Percentiles rank a stretch among this genome's conserved stretches.
Evolutionary conservation across 495 filamentous ascomycete genomes (phyloP).

Genomic region (Aspergillus saccharolyticus): DNA sequence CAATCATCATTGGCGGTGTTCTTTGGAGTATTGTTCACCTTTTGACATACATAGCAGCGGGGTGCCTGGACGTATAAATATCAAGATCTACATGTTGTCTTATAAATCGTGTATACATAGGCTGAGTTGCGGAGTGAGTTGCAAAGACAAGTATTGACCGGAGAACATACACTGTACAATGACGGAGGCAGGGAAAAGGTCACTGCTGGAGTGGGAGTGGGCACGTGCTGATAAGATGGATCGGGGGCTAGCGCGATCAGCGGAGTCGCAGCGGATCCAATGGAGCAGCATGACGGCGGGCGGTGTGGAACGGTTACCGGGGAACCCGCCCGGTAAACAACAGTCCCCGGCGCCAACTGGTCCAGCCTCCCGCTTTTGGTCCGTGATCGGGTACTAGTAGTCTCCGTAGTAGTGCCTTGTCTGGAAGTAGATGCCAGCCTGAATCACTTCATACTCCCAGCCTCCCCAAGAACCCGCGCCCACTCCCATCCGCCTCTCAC

Average conservation of each 20-base stretch:
- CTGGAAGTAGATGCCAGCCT: too few relatives aligned
- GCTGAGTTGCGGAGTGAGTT: too few relatives aligned
- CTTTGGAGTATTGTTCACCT: conserved; percentile 1
- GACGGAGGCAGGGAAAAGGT: not conserved
- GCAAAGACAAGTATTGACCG: too few relatives aligned
- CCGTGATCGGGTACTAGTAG: not conserved
- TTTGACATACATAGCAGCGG: not conserved
- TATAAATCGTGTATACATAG: too few relatives aligned
- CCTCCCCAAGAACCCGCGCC: not conserved
- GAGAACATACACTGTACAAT: too few relatives aligned
- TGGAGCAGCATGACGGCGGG: conserved; percentile 17
- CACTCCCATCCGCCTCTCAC: not conserved
- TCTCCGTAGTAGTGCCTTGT: not conserved
- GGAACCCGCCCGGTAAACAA: conserved; percentile 44
- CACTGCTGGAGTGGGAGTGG: conserved; percentile 10
- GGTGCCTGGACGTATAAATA: not conserved
- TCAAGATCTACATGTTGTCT: not conserved
- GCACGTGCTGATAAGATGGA: conserved; percentile 13
- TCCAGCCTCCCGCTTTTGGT: conserved; percentile 40
- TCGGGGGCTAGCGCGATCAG: conserved; percentile 15
- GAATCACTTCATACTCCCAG: conserved; percentile 28
- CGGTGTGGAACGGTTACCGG: conserved; percentile 34
- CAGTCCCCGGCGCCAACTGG: conserved; percentile 29
- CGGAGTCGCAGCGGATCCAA: conserved; percentile 6
- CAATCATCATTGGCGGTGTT: not conserved